Percentiles rank a stretch among this genome's conserved stretches.
These are phyloP conservation scores for Bruguiera gymnorhiza DNA, from an alignment of 345 rosid genomes.

Conservation along the genomic window DNA sequence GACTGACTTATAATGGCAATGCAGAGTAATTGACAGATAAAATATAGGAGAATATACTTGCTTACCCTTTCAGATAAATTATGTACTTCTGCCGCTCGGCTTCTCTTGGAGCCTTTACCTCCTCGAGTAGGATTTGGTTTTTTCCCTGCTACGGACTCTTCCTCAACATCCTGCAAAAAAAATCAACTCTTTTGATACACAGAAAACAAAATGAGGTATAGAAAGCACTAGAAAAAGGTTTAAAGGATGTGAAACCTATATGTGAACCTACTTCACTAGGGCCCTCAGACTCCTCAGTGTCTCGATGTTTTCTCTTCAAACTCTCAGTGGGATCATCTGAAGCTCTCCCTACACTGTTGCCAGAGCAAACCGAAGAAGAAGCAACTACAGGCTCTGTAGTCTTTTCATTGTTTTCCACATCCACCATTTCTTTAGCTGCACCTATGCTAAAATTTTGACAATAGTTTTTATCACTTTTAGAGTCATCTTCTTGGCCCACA, in stretches of 20 bases:
- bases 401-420: slow-evolving; percentile 40
- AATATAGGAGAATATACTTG: slow-evolving; percentile 6
- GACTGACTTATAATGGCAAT: background rate
- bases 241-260: background rate
- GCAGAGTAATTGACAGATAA: background rate
- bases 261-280: slow-evolving; percentile 64
- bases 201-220: slow-evolving; percentile 1
- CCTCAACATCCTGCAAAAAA: slow-evolving; percentile 61
- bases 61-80: slow-evolving; percentile 97
- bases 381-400: slow-evolving; percentile 42
- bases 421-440: slow-evolving; percentile 36
- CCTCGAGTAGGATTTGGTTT: slow-evolving; percentile 42
- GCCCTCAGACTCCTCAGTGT: slow-evolving; percentile 56
- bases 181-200: background rate
- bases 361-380: slow-evolving; percentile 81
- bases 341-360: slow-evolving; percentile 52
- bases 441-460: slow-evolving; percentile 28
- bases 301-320: slow-evolving; percentile 59
- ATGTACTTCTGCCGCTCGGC: slow-evolving; percentile 94
- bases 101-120: slow-evolving; percentile 59
- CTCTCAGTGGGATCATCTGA: slow-evolving; percentile 47
- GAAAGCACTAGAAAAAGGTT: background rate
- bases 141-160: slow-evolving; percentile 50
- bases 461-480: slow-evolving; percentile 21
- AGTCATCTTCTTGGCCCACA: slow-evolving; percentile 28